phyloP scores from a whole-genome alignment of 2,329 filamentous ascomycete genomes.

The Rhytidhysteron rufulum region DNA sequence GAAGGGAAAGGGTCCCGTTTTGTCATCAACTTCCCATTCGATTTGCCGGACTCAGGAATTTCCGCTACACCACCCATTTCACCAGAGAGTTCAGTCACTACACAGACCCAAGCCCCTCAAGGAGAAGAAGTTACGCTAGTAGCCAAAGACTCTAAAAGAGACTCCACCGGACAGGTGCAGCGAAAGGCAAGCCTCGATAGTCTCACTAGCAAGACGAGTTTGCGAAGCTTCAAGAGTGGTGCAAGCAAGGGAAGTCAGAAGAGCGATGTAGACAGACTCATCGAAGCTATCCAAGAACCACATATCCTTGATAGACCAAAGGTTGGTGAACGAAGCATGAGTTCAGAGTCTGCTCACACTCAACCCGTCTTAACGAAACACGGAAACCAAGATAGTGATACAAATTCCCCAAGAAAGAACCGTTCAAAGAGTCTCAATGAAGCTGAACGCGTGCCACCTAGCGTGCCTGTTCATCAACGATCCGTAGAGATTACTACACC shows the following conservation, averaged over 20 bases:
- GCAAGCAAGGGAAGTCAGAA: conserved; percentile 41
- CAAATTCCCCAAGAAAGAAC: conserved; percentile 8
- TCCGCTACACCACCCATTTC: conserved; percentile 6
- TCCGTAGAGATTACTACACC: conserved; percentile 42
- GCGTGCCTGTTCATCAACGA: conserved; percentile 24
- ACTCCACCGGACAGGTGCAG: conserved; percentile 12
- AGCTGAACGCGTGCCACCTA: conserved; percentile 3
- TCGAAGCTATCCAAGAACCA: conserved; percentile 66
- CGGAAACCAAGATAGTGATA: conserved; percentile 24
- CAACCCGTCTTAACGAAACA: conserved; percentile 23
- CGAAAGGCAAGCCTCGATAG: conserved; percentile 40
- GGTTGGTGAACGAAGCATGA: conserved; percentile 15
- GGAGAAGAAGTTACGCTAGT: conserved; percentile 62
- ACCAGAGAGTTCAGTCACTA: conserved; percentile 19
- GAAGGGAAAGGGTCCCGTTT: conserved; percentile 79
- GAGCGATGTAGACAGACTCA: conserved; percentile 67
- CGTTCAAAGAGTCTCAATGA: conserved; percentile 27
- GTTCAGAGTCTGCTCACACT: conserved; percentile 15
- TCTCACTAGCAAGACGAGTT: conserved; percentile 50
- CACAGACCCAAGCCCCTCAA: conserved; percentile 10
- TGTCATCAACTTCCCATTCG: conserved; percentile 73
- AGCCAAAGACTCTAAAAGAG: conserved; percentile 26
- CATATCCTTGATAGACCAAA: conserved; percentile 25
- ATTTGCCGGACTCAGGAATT: conserved; percentile 49
- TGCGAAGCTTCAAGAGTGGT: conserved; percentile 41